Evolutionary conservation across 495 filamentous ascomycete species (phyloP).

Genomic region (Arthonia radiata): DNA sequence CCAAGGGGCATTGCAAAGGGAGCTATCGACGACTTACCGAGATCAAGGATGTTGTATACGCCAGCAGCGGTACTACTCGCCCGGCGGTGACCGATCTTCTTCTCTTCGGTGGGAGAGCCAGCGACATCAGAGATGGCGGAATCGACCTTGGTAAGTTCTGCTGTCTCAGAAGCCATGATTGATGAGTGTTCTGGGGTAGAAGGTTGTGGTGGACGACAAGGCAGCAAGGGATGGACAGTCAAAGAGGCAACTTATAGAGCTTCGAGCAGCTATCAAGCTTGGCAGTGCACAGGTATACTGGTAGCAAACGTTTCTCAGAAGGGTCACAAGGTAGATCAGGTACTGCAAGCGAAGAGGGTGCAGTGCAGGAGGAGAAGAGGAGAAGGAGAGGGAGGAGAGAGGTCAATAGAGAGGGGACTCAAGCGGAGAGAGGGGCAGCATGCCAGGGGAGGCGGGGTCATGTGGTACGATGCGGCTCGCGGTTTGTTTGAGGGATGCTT

Average conservation of each 20-base stretch:
- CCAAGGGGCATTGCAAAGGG: no score
- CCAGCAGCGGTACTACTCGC: constrained; percentile 39
- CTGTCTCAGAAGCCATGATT: constrained; percentile 35
- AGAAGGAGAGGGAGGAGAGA: neutral
- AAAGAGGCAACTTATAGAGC: neutral
- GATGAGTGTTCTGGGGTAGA: neutral
- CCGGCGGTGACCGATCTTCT: constrained; percentile 33
- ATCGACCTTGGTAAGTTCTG: constrained; percentile 52
- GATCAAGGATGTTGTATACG: constrained; percentile 61
- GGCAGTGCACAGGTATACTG: no score
- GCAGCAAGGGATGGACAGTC: neutral
- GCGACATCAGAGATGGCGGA: constrained; percentile 61
- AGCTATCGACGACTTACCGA: constrained; percentile 53
- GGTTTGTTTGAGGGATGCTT: no score
- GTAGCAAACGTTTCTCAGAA: neutral
- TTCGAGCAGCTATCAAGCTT: neutral
- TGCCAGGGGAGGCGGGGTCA: neutral
- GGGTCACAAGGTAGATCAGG: neutral
- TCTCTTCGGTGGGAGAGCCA: constrained; percentile 38
- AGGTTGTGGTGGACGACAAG: neutral
- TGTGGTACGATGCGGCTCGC: no score
- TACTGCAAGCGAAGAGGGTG: neutral
- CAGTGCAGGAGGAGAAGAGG: neutral
- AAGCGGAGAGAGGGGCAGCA: neutral
- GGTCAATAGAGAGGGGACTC: neutral